Evolutionary conservation across 208 protist genomes (phyloP), one percentile per base, ranked within the genome.

Genomic region (Leishmania gerbilli): DNA sequence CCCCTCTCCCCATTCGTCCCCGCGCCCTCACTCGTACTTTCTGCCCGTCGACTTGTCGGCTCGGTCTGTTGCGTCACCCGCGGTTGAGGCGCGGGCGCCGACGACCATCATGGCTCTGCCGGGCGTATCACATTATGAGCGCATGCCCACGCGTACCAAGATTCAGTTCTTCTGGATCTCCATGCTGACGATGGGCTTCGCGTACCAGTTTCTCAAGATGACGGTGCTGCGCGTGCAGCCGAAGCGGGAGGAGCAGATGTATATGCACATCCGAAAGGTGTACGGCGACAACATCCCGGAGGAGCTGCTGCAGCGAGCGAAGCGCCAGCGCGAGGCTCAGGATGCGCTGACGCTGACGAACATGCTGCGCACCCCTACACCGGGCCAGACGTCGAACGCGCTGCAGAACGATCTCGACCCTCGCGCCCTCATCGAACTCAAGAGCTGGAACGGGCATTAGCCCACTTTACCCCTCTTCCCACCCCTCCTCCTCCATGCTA

Each of bases 211-310:
- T 37, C 74, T 95, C 17, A 89, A 88, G 67, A 92, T 96, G 90
- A 95, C 93, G 42, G 88, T 95, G 37, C 76, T 92, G 69, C 89
- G 93, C 17, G 89, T 96, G 71, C 87, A 95, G 75, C 93, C 93
- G 42, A 94, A 94, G 87, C 91, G 93, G 27, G 93, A 96, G 83
- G 91, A 96, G 79, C 93, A 96, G 71, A 93, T 96, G 90, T 96
- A 96, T 84, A 77, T 87, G 79, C 90, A 95, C 80, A 82, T 95
- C 34, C 81, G 90, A 40, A 87, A 90, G 47, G 37, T 94, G 5
- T 95, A 95, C 79, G 93, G 91, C 27, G 91, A 96, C 79, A 93
- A 92, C 78, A 87, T 96, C 19, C 93, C 93, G 11, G 84, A 90
- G 37, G 87, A 94, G 53, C 71, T 96, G 13, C 85, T 96, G 58